phyloP scores from a whole-genome alignment of 768 basidiomycete genomes.

The Trametes villosa region DNA sequence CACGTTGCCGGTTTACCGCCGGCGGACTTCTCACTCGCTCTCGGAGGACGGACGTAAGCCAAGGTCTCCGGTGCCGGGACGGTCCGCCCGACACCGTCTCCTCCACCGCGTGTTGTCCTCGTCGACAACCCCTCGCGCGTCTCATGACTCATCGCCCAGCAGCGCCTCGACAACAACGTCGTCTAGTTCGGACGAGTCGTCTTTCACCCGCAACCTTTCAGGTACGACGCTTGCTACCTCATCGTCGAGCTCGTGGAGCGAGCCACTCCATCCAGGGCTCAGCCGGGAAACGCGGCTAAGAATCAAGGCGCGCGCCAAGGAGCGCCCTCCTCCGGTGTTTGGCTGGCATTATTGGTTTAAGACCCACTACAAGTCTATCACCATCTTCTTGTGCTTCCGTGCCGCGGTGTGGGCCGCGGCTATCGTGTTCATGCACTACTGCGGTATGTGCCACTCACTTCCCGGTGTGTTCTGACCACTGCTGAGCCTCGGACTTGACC shows the following conservation, averaged over 20 bases:
- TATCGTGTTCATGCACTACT: constrained; percentile 37
- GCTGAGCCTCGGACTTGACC: no score
- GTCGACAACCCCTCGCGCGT: background rate
- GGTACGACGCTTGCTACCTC: constrained; percentile 25
- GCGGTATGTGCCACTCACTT: constrained; percentile 27
- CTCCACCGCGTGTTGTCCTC: background rate
- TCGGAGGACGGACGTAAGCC: background rate
- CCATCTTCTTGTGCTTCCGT: constrained; percentile 23
- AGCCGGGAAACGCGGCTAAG: constrained; percentile 33
- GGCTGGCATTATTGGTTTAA: constrained; percentile 31
- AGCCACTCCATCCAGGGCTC: constrained; percentile 30
- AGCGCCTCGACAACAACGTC: constrained; percentile 12
- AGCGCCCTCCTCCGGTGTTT: constrained; percentile 30
- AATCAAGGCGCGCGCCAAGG: constrained; percentile 32
- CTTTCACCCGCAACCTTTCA: constrained; percentile 20
- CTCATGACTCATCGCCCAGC: constrained; percentile 7
- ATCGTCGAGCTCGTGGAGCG: constrained; percentile 28
- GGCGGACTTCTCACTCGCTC: background rate
- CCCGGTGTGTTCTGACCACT: no score
- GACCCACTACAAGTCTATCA: constrained; percentile 26
- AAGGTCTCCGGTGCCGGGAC: background rate
- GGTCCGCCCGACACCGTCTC: background rate
- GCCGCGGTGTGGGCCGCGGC: constrained; percentile 34
- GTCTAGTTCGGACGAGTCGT: constrained; percentile 16
- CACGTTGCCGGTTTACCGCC: background rate